Evolutionary conservation across 1,284 basidiomycete genomes (phyloP).

Genomic region (Caloboletus inedulis): DNA sequence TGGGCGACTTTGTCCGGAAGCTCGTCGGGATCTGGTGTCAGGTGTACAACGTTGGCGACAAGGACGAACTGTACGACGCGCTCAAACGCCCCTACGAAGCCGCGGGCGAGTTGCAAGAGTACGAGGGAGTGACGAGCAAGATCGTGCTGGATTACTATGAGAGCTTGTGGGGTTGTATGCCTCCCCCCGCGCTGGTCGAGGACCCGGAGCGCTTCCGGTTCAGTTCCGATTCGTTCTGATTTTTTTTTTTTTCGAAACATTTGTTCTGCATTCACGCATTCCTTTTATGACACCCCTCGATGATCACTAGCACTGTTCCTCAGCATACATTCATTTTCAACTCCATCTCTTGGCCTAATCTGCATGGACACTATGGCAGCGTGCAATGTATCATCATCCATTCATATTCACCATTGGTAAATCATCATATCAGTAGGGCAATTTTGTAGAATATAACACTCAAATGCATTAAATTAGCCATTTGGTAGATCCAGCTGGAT

Average conservation of each 20-base stretch:
- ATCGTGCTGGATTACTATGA: constrained; percentile 19
- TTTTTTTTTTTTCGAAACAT: not conserved
- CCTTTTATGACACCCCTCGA: not conserved
- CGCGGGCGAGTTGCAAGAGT: constrained; percentile 26
- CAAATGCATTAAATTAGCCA: not conserved
- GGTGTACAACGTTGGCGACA: constrained; percentile 24
- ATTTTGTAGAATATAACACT: not conserved
- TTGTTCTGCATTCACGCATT: not conserved
- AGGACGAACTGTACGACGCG: constrained; percentile 16
- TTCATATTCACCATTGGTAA: not conserved
- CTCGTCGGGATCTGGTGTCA: constrained; percentile 29
- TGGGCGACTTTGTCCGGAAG: constrained; percentile 27
- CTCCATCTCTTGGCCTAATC: not conserved
- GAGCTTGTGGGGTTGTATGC: constrained; percentile 27
- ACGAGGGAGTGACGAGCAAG: constrained; percentile 5
- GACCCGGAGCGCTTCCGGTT: constrained; percentile 4
- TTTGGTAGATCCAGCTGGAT: not conserved
- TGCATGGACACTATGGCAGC: not conserved
- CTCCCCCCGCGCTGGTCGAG: constrained; percentile 13
- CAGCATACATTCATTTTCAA: constrained; percentile 1
- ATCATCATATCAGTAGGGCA: not conserved
- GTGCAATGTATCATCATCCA: constrained; percentile 1
- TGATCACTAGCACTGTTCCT: not conserved
- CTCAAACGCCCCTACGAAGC: constrained; percentile 22
- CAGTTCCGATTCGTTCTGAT: not conserved